phyloP scores from a whole-genome alignment of 306 rosid species.

The Begonia loranthoides region DNA sequence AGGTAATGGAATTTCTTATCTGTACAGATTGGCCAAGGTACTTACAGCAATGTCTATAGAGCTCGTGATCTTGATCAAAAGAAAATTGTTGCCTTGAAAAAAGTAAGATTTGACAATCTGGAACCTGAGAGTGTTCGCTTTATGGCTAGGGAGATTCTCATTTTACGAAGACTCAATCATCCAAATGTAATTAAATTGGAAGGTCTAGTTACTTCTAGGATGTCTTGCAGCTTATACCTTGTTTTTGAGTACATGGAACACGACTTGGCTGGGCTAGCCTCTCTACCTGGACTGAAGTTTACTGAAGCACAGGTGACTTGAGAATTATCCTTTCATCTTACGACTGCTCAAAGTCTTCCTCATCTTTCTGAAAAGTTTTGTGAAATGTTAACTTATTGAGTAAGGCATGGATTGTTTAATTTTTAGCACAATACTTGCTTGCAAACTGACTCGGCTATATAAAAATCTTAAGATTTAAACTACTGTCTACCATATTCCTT shows the following conservation, averaged over 20 bases:
- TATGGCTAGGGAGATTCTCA: slow-evolving; percentile 95
- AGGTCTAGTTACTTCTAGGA: slow-evolving; percentile 89
- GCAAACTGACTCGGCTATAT: background rate
- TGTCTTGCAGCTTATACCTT: slow-evolving; percentile 95
- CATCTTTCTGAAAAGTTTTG: too few species aligned
- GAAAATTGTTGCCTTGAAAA: slow-evolving; percentile 84
- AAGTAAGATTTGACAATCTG: slow-evolving; percentile 88
- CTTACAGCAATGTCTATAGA: slow-evolving; percentile 84
- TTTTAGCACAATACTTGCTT: background rate
- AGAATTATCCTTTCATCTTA: slow-evolving; percentile 2
- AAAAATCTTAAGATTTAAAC: background rate
- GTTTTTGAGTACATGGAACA: slow-evolving; percentile 97
- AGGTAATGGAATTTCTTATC: too few species aligned
- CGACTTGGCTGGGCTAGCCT: slow-evolving; percentile 88
- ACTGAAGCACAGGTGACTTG: slow-evolving; percentile 73
- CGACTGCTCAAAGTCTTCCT: background rate
- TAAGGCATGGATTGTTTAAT: too few species aligned
- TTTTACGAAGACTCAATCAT: slow-evolving; percentile 85
- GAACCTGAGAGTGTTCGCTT: slow-evolving; percentile 96
- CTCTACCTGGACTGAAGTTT: slow-evolving; percentile 81
- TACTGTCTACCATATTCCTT: too few species aligned
- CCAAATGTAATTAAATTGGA: slow-evolving; percentile 78
- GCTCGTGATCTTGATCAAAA: slow-evolving; percentile 92
- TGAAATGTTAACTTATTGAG: too few species aligned
- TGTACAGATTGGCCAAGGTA: slow-evolving; percentile 92